Base-by-base conservation (phyloP, 805 yeast species). In the Helenozyma baotianmanensis region DNA sequence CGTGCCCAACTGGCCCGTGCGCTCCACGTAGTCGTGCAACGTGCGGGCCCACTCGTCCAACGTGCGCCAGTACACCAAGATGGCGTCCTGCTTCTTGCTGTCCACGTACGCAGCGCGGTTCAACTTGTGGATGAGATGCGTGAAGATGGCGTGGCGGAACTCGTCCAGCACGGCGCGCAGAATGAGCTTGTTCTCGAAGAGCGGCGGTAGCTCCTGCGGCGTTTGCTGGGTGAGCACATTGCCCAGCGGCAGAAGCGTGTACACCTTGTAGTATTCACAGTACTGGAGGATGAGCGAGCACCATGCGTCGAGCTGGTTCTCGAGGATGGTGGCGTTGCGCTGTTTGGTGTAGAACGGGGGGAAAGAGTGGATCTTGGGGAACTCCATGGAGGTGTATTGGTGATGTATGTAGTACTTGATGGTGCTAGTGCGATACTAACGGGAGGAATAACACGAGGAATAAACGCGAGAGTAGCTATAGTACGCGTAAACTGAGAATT, bases 281-380 rank as follows among this genome's bases (percentile, higher is more conserved):
- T 76, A 84, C 5, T 67, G 64, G 8, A 82, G 54, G 0, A 90
- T 61, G 17, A 90, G 58, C 27, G 72, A 64, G 17, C 69, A 62
- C 98, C 98, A 90, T 34, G 82, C 76, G n/a, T 70, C 69, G 11
- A 82, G 60, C 57, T 90, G 98, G 9, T 86, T 79, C 19, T 72
- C 70, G 64, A 84, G 76, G 2, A 92, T 81, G 9, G 83, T 76
- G 23, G 78, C 72, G 48, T 90, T 89, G 14, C 92, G 88, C 59
- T 90, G 98, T 40, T 77, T 71, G 7, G 97, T 92, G 62, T 78
- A 90, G 45, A 90, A 76, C 0, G 98, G 98, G 5, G 97, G 97
- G 56, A 88, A 90, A 12, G 64, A 47, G 45, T 66, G 64, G 30
- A 67, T 63, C 38, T 62, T 61, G n/a, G 72, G 71, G 45, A 64